phyloP scores from a whole-genome alignment of 2,329 filamentous ascomycete species.

The Aspergillaceae sp. region DNA sequence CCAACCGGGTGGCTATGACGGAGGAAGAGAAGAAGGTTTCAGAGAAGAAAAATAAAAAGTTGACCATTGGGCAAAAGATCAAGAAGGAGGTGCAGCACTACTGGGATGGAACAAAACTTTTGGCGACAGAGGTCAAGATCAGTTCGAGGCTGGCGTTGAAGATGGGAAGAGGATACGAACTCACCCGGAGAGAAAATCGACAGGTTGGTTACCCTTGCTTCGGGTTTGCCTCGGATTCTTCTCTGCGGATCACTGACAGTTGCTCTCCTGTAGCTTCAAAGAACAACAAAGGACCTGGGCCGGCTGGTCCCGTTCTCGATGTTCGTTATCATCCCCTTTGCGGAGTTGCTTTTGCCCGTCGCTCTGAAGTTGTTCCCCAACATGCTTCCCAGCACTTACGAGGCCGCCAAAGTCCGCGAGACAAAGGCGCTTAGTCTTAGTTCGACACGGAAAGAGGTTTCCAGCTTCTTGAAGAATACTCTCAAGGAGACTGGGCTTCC shows the following conservation, averaged over 20 bases:
- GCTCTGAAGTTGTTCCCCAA: constrained; percentile 95
- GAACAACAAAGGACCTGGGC: constrained; percentile 87
- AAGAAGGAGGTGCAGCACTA: constrained; percentile 93
- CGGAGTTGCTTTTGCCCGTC: constrained; percentile 82
- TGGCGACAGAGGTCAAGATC: constrained; percentile 86
- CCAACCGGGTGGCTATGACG: constrained; percentile 46
- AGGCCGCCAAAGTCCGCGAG: constrained; percentile 83
- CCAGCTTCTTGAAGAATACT: constrained; percentile 77
- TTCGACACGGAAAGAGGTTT: constrained; percentile 86
- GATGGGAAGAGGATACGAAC: constrained; percentile 96
- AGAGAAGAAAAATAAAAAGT: constrained; percentile 65
- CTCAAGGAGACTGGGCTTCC: constrained; percentile 89
- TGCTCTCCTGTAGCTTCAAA: constrained; percentile 50
- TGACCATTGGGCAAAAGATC: constrained; percentile 83
- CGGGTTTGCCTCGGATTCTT: no score
- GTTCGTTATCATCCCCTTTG: constrained; percentile 94
- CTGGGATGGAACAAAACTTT: constrained; percentile 95
- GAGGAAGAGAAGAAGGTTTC: constrained; percentile 49
- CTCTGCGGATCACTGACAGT: no score
- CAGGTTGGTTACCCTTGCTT: constrained; percentile 46
- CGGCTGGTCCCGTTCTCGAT: constrained; percentile 93
- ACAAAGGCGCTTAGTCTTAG: constrained; percentile 74
- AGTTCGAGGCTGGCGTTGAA: constrained; percentile 85
- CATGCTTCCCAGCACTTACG: constrained; percentile 92
- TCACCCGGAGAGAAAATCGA: constrained; percentile 84